Evolutionary conservation across 768 basidiomycete genomes (phyloP).

Genomic region (Zangia roseola): DNA sequence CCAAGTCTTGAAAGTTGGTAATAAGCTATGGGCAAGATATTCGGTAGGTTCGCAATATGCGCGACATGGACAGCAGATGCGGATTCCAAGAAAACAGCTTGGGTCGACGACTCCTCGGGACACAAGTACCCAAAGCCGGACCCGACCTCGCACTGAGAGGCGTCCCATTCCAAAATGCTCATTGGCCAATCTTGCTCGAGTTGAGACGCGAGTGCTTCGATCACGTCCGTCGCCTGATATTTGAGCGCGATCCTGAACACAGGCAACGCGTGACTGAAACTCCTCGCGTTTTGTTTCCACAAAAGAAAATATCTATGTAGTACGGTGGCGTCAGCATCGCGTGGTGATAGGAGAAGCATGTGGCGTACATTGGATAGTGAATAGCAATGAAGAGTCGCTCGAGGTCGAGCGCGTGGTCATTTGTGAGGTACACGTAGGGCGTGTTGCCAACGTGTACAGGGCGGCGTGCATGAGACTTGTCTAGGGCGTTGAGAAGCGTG

Average conservation of each 20-base stretch:
- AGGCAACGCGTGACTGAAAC: background rate
- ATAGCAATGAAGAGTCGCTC: slow-evolving; percentile 4
- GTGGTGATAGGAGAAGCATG: background rate
- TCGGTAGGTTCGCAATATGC: slow-evolving; percentile 4
- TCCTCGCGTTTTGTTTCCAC: slow-evolving; percentile 1
- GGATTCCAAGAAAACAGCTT: background rate
- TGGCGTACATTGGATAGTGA: slow-evolving; percentile 3
- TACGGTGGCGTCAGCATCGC: background rate
- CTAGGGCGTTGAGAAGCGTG: background rate
- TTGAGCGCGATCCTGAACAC: slow-evolving; percentile 6
- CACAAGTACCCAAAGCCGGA: background rate
- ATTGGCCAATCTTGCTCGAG: slow-evolving; percentile 10
- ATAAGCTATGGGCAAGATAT: background rate
- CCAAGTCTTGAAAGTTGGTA: slow-evolving; percentile 1
- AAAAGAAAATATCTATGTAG: slow-evolving; percentile 8
- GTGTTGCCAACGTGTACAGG: background rate
- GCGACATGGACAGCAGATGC: slow-evolving; percentile 4
- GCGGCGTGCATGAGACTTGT: background rate
- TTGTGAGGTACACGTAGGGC: background rate
- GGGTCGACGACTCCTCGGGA: background rate
- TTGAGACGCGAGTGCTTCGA: slow-evolving; percentile 5
- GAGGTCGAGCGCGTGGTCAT: slow-evolving; percentile 5
- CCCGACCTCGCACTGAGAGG: background rate
- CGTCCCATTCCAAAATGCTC: slow-evolving; percentile 6
- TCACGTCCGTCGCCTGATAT: background rate